phyloP scores from a whole-genome alignment of 352 stramenopile genomes.

The Plasmopara viticola region DNA sequence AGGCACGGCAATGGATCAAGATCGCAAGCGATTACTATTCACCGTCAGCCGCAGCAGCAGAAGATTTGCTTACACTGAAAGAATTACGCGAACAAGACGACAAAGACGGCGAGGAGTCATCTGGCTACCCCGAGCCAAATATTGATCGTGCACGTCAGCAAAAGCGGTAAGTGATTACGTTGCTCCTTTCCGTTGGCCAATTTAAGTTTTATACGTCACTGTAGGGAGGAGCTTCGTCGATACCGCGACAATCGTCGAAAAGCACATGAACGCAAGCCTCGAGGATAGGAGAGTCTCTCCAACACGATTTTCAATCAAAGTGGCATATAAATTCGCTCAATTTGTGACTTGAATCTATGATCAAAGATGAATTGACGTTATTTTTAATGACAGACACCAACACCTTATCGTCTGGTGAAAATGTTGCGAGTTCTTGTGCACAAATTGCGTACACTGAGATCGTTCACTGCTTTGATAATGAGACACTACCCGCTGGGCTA shows the following conservation, averaged over 20 bases:
- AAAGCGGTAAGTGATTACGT: slow-evolving; percentile 34
- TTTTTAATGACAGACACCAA: no score
- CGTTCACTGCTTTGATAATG: no score
- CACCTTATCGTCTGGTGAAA: no score
- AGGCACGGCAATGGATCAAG: slow-evolving; percentile 63
- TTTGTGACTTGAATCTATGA: no score
- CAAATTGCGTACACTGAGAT: no score
- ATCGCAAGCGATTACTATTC: slow-evolving; percentile 58
- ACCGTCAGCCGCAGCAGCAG: slow-evolving; percentile 29
- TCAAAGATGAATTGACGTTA: no score
- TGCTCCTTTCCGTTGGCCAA: background rate
- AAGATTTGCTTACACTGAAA: slow-evolving; percentile 21
- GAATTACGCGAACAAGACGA: slow-evolving; percentile 23
- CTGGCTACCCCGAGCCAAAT: slow-evolving; percentile 45
- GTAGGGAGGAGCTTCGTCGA: slow-evolving; percentile 60
- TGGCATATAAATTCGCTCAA: no score
- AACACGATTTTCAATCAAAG: no score
- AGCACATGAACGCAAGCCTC: slow-evolving; percentile 48
- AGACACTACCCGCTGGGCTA: no score
- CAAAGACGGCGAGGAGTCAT: slow-evolving; percentile 20
- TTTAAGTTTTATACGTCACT: background rate
- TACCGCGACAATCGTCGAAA: slow-evolving; percentile 59
- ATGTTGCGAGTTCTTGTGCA: no score
- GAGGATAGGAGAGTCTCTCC: slow-evolving; percentile 1
- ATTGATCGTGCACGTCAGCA: slow-evolving; percentile 66